Evolutionary conservation across 345 rosid genomes (phyloP).

Genomic region (Hibiscus tridactylites): DNA sequence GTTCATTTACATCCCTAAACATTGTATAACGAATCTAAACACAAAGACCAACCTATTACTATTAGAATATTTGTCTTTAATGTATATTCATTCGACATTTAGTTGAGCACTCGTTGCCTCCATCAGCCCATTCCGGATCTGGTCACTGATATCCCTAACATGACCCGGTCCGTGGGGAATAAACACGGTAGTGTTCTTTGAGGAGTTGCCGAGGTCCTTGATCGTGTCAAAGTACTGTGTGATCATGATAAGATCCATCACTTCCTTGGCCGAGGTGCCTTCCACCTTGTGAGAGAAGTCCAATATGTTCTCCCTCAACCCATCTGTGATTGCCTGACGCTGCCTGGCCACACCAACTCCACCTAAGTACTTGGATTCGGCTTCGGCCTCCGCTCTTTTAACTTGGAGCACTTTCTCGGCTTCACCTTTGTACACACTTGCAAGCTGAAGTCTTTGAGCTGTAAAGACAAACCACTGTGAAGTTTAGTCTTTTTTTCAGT

Average conservation of each 20-base stretch:
- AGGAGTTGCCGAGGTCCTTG: constrained; percentile 86
- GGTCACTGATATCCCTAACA: constrained; percentile 80
- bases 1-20: too few species aligned
- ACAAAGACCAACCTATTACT: not conserved
- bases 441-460: constrained; percentile 98
- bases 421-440: constrained; percentile 98
- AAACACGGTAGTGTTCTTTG: constrained; percentile 89
- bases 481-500: not conserved
- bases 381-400: constrained; percentile 93
- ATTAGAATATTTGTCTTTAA: not conserved
- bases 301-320: constrained; percentile 89
- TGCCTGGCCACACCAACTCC: constrained; percentile 98
- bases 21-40: not conserved
- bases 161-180: constrained; percentile 99
- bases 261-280: constrained; percentile 89
- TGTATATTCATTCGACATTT: constrained; percentile 11
- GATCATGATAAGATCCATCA: constrained; percentile 96
- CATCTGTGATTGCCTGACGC: constrained; percentile 96
- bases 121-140: constrained; percentile 87
- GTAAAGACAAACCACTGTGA: constrained; percentile 17
- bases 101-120: constrained; percentile 64
- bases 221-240: constrained; percentile 96
- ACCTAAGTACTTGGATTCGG: constrained; percentile 90
- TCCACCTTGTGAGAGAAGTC: constrained; percentile 86
- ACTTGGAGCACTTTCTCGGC: constrained; percentile 87